Evolutionary conservation across 305 asterid genomes (phyloP), one percentile per base, ranked within the genome.

Genomic region (Fraxinus ornus): DNA sequence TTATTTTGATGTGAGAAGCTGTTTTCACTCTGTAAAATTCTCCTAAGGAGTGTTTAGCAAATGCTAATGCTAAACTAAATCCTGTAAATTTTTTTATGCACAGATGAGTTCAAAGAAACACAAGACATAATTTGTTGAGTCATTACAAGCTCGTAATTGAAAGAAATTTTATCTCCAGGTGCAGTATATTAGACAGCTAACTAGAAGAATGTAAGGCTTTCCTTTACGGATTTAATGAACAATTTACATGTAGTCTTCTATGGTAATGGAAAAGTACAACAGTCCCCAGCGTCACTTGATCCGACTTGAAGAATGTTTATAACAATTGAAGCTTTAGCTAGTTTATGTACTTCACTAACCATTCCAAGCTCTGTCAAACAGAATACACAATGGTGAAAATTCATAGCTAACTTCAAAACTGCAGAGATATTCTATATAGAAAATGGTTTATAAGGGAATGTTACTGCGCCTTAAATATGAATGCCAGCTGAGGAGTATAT

Each of bases 361-460:
- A 93, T 80, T 93, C 93, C 92, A 95, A 85, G 89, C 95, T 94
- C 99, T 95, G 97, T 77, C 84, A 83, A 83, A 85, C 79, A 87
- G 75, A 84, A 76, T 24, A 85, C 62, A 83, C 80, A 80, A 76
- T 85, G 62, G 75, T n/a, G 76, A 57, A 57, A 15, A 33, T 83
- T 66, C 26, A 73, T 72, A 78, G 79, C 52, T 49, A 44, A 79
- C 75, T 83, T 71, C 36, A 55, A 28, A 19, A 49, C 41, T 7
- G 70, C 19, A 47, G 55, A 49, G 62, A 52, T 17, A 15, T 52
- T 52, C 21, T 52, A 52, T 52, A 17, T 17, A 52, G 62, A 52
- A 52, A 52, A 52, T 17, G 2, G 32, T 15, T 55, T 12, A 17
- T 44, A 13, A 17, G 22, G 62, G 37, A 39, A 12, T 10, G 19